Conservation (phyloP, 202 grass and related monocot species). For the Zoysia matrella region DNA sequence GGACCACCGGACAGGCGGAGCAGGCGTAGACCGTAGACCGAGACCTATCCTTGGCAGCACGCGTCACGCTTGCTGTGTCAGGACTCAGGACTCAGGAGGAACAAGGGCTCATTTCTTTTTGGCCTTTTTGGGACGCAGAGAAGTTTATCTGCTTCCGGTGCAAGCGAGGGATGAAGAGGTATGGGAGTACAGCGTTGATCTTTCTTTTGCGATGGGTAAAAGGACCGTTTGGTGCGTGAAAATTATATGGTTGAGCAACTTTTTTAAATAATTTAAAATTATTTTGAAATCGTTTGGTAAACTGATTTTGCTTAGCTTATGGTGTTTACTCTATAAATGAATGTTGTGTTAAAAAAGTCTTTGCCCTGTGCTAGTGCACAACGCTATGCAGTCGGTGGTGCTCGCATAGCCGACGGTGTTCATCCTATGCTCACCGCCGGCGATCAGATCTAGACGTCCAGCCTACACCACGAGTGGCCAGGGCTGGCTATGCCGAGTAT, state of each 20-base stretch:
- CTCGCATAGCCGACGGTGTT: too few species aligned
- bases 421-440: too few species aligned
- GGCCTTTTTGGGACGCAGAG: not conserved
- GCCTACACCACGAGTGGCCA: too few species aligned
- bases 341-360: too few species aligned
- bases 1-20: not conserved
- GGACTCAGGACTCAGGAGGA: not conserved
- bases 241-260: not conserved
- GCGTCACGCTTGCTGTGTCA: slow-evolving; percentile 1
- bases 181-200: not conserved
- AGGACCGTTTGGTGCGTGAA: not conserved
- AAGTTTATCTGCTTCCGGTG: not conserved
- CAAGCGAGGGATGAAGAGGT: not conserved
- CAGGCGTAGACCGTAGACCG: slow-evolving; percentile 17
- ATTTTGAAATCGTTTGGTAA: too few species aligned
- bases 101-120: not conserved
- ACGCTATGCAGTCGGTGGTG: too few species aligned
- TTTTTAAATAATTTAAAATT: too few species aligned
- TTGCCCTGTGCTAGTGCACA: too few species aligned
- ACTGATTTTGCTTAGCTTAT: too few species aligned
- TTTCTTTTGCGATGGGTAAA: not conserved
- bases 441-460: too few species aligned
- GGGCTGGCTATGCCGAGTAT: too few species aligned
- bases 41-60: not conserved
- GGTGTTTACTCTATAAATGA: too few species aligned